Conservation (phyloP, 2,329 filamentous ascomycete species). For the Monosporascus sp. region DNA sequence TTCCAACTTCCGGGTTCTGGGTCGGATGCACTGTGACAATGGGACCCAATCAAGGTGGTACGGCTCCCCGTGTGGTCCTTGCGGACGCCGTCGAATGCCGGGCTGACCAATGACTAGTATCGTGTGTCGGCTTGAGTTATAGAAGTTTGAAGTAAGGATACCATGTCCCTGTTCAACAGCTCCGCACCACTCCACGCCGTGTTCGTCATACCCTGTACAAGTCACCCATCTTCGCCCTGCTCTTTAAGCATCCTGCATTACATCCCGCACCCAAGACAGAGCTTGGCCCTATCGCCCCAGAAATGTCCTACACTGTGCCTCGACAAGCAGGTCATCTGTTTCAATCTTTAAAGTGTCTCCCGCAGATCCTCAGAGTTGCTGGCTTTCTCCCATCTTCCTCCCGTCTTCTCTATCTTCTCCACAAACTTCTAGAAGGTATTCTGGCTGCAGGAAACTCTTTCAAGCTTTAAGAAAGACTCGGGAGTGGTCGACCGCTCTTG, state of each 20-base stretch:
- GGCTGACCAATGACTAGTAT: neutral
- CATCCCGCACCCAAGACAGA: constrained; percentile 15
- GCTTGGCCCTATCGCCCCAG: constrained; percentile 14
- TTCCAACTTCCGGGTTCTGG: constrained; percentile 19
- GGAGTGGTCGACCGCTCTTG: constrained; percentile 15
- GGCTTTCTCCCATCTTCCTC: constrained; percentile 1
- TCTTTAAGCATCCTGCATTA: constrained; percentile 17
- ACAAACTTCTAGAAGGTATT: constrained; percentile 11
- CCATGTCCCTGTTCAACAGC: neutral
- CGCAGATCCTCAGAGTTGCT: constrained; percentile 13
- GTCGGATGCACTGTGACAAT: constrained; percentile 25
- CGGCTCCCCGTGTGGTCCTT: constrained; percentile 12
- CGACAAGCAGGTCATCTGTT: constrained; percentile 1
- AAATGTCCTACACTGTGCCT: constrained; percentile 9
- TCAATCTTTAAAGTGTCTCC: constrained; percentile 8
- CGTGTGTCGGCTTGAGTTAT: neutral
- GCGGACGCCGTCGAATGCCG: constrained; percentile 5
- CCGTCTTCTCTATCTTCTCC: neutral
- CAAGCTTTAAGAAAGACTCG: constrained; percentile 10
- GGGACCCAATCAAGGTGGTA: constrained; percentile 13
- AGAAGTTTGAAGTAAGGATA: neutral
- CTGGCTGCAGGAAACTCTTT: constrained; percentile 10
- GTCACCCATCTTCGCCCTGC: constrained; percentile 16
- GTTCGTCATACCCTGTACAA: constrained; percentile 11
- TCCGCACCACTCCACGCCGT: neutral